Percentiles rank a stretch among this genome's conserved stretches.
Conservation (phyloP, 129 eudicot species). For the Glebionis coronaria region DNA sequence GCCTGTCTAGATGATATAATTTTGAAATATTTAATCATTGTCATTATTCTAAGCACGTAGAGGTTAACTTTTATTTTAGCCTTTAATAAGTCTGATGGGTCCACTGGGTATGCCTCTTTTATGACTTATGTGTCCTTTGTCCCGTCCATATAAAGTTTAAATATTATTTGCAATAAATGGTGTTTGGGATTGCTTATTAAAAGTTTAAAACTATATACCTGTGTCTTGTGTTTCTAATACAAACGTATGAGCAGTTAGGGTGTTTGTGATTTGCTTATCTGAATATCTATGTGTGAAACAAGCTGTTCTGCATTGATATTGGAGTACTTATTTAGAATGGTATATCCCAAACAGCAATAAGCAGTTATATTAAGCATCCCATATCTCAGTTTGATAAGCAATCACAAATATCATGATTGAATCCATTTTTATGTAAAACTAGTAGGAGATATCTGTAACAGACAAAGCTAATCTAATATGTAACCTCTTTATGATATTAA, state of each 20-base stretch:
- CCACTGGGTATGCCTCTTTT: conserved; percentile 17
- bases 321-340: too few relatives aligned
- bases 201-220: neutral
- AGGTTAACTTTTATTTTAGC: neutral
- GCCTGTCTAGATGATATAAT: conserved; percentile 14
- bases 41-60: conserved; percentile 13
- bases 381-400: too few relatives aligned
- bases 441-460: neutral
- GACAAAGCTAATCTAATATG: neutral
- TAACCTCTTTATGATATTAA: neutral
- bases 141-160: neutral
- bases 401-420: too few relatives aligned
- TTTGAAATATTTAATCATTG: conserved; percentile 3
- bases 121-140: neutral
- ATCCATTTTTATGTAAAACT: neutral
- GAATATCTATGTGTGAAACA: too few relatives aligned
- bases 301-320: too few relatives aligned
- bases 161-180: neutral
- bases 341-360: too few relatives aligned
- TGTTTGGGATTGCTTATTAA: neutral
- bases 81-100: conserved; percentile 20
- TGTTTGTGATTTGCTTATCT: too few relatives aligned
- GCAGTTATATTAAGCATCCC: too few relatives aligned
- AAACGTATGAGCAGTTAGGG: too few relatives aligned
- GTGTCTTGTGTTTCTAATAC: neutral